Evolutionary conservation across 2,329 filamentous ascomycete species (phyloP).

Genomic region (Fusarium gaditjirri): DNA sequence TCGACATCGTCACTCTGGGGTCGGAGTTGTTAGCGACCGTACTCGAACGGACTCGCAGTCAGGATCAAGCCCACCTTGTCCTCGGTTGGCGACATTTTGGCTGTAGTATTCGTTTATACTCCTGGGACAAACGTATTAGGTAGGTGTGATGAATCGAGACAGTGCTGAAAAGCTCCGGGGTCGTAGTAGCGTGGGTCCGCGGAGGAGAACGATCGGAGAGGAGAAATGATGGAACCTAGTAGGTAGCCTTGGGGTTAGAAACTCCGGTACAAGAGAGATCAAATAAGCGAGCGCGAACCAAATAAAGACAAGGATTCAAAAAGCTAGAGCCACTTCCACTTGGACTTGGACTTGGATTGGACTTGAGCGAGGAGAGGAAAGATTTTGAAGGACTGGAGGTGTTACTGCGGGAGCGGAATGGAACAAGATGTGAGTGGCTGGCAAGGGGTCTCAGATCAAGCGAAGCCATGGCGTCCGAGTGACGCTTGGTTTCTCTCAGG

Average conservation of each 20-base stretch:
- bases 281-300: slow-evolving; percentile 10
- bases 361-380: slow-evolving; percentile 4
- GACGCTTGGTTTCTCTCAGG: slow-evolving; percentile 31
- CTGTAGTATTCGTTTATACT: slow-evolving; percentile 27
- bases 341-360: background rate
- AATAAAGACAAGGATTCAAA: slow-evolving; percentile 13
- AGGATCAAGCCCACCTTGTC: slow-evolving; percentile 47
- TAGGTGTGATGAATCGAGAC: slow-evolving; percentile 8
- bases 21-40: slow-evolving; percentile 17
- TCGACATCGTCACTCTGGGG: slow-evolving; percentile 59
- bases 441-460: slow-evolving; percentile 28
- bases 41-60: background rate
- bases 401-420: slow-evolving; percentile 27
- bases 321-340: slow-evolving; percentile 4
- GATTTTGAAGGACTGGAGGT: slow-evolving; percentile 23
- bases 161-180: slow-evolving; percentile 19
- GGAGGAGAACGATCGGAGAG: slow-evolving; percentile 9
- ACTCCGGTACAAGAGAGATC: background rate
- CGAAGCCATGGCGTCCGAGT: slow-evolving; percentile 32
- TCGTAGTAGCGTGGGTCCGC: slow-evolving; percentile 20
- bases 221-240: slow-evolving; percentile 18
- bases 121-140: slow-evolving; percentile 11
- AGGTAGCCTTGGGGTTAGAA: slow-evolving; percentile 27
- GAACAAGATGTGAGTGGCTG: slow-evolving; percentile 35
- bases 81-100: slow-evolving; percentile 47